Percentiles rank a stretch among this genome's conserved stretches.
Evolutionary conservation across 2,329 filamentous ascomycete genomes (phyloP).

Genomic region (Paecilomyces niveus): DNA sequence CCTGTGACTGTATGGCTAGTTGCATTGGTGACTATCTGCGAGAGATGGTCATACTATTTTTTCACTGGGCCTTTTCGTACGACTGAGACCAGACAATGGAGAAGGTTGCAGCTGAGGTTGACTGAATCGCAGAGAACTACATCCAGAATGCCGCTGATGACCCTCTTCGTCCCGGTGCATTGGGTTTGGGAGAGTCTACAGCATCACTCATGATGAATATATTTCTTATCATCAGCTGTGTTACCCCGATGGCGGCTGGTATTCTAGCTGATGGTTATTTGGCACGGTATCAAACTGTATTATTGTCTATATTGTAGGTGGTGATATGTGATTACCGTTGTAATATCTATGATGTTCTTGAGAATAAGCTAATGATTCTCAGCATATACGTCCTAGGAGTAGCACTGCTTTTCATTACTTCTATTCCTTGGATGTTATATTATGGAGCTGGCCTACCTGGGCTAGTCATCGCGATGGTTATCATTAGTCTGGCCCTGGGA

Average conservation of each 20-base stretch:
- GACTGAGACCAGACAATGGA: too few relatives aligned
- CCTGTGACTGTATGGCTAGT: background rate
- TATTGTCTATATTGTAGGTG: slow-evolving; percentile 15
- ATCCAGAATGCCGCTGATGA: background rate
- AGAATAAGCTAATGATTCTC: background rate
- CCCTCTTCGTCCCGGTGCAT: slow-evolving; percentile 36
- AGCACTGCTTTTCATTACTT: slow-evolving; percentile 17
- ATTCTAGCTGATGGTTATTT: slow-evolving; percentile 32
- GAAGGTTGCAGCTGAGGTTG: too few relatives aligned
- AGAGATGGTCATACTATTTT: background rate
- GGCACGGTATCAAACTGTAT: slow-evolving; percentile 31
- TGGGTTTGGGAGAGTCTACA: slow-evolving; percentile 49
- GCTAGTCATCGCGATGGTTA: slow-evolving; percentile 21
- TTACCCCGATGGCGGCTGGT: slow-evolving; percentile 28
- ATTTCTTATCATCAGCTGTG: slow-evolving; percentile 48
- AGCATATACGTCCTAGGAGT: slow-evolving; percentile 12
- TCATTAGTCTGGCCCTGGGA: slow-evolving; percentile 35
- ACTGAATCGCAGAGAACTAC: background rate
- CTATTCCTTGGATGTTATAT: slow-evolving; percentile 13
- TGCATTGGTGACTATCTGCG: background rate
- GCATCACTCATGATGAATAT: slow-evolving; percentile 50
- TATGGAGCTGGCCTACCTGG: slow-evolving; percentile 13
- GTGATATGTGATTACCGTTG: too few relatives aligned
- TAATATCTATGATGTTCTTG: too few relatives aligned
- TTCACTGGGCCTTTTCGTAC: background rate